Base-by-base conservation (phyloP, 2,329 filamentous ascomycete species). In the Xylariaceae sp. region DNA sequence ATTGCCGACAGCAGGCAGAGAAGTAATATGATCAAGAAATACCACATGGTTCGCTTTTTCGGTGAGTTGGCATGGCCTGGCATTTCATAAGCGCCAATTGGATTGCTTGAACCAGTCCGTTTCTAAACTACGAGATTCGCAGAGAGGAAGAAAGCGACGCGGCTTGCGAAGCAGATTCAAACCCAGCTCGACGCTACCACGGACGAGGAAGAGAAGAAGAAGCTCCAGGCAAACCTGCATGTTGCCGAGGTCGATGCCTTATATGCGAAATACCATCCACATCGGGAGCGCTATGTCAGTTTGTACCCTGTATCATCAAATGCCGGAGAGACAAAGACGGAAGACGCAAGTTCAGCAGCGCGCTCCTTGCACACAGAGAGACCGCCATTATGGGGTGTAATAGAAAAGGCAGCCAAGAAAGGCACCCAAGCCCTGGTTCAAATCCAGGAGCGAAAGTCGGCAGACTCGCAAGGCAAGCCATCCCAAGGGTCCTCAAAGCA, bases 1-100 rank as follows among this genome's bases (percentile, higher is more conserved):
- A 76, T 80, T 45, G 74, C 80, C 55, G 76, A 78, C 54, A 82
- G 84, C 63, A 85, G 83, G 71, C 78, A 77, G 66, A 79, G 83
- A 61, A 79, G 78, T 62, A 78, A 83, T 55, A 89, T 92, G 81
- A 90, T 92, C 58, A 77, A 77, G 47, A 87, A 85, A 69, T 94
- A 91, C 64, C 88, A 92, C 68, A 92, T 89, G 81, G 83, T 92
- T 47, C 78, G 89, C 26, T 94, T 94, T 68, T 92, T 92, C 70
- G 89, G 88, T 88, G 75, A 48, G 79, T 51, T 9, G 30, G 7
- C 5, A 29, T n/a, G n/a, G 5, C 16, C 16, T 12, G 22, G 32
- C 15, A 12, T 26, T 18, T 19, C 15, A 26, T 32, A 2, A 9
- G 13, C 18, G n/a, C 16, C 12, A 1, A 43, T 32, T 10, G 5